Evolutionary conservation across 2,329 filamentous ascomycete species (phyloP).

Genomic region (Thermothelomyces thermophilus): DNA sequence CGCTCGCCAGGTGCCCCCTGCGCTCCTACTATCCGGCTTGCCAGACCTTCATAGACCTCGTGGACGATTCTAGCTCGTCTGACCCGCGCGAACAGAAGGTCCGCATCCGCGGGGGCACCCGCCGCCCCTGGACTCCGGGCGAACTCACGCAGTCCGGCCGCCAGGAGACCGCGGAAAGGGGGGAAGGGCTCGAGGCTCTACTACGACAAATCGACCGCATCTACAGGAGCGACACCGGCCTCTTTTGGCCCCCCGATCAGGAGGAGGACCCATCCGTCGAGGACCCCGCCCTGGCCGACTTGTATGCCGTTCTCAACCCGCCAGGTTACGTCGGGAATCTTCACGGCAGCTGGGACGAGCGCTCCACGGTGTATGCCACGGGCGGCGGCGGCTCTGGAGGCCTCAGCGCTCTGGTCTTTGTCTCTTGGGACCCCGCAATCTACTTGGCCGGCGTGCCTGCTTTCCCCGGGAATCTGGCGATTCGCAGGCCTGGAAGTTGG

Average conservation of each 20-base stretch:
- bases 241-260: conserved; percentile 32
- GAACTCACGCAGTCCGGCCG: conserved; percentile 12
- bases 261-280: conserved; percentile 14
- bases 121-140: conserved; percentile 28
- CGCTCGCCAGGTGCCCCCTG: conserved; percentile 47
- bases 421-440: conserved; percentile 39
- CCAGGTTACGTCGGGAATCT: conserved; percentile 31
- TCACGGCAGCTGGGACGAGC: conserved; percentile 40
- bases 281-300: conserved; percentile 28
- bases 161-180: not conserved
- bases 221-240: conserved; percentile 24
- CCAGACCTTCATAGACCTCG: conserved; percentile 53
- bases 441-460: conserved; percentile 25
- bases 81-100: conserved; percentile 40
- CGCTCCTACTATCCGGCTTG: conserved; percentile 48
- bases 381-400: conserved; percentile 27
- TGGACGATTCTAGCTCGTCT: conserved; percentile 40
- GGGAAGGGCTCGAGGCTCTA: conserved; percentile 8
- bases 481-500: not conserved
- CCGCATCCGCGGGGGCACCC: conserved; percentile 38
- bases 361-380: conserved; percentile 40
- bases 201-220: conserved; percentile 21
- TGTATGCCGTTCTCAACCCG: conserved; percentile 37
- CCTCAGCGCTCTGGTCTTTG: conserved; percentile 33
- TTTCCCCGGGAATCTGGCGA: conserved; percentile 21